Evolutionary conservation across 78 protist species (phyloP).

Genomic region (Corallochytrium limacisporum): DNA sequence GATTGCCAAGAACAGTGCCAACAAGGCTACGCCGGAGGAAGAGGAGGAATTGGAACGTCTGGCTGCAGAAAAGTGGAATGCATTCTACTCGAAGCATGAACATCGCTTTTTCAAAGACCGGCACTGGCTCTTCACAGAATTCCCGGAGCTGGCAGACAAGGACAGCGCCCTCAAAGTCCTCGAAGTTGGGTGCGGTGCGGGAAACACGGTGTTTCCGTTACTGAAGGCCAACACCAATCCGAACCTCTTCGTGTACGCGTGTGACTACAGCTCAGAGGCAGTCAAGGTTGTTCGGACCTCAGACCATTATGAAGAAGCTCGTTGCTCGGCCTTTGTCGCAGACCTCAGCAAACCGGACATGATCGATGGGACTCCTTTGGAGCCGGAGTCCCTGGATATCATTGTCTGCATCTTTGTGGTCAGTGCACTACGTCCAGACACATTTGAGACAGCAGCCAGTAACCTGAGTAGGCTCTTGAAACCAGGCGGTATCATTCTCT

Average conservation of each 20-base stretch:
- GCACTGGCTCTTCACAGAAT: conserved; percentile 26
- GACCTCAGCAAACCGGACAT: background rate
- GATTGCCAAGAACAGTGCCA: background rate
- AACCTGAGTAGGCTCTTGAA: background rate
- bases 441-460: background rate
- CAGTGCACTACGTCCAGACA: conserved; percentile 16
- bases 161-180: background rate
- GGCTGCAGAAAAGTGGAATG: conserved; percentile 26
- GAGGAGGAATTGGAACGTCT: background rate
- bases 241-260: background rate
- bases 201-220: conserved; percentile 30
- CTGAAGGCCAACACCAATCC: background rate
- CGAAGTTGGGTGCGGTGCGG: conserved; percentile 39
- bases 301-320: background rate
- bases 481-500: conserved; percentile 31
- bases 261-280: conserved; percentile 6
- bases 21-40: background rate
- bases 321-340: conserved; percentile 6
- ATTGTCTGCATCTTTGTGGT: conserved; percentile 22
- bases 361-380: background rate
- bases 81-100: conserved; percentile 13
- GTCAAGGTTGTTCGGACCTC: background rate
- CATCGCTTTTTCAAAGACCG: conserved; percentile 37
- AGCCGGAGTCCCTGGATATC: background rate
- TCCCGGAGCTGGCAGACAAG: conserved; percentile 3